A percentile compares a stretch with the other conserved stretches of the same genome.
These are phyloP conservation scores for Agapanthus africanus DNA, from an alignment of 106 monocot genomes.

Conservation along the genomic window DNA sequence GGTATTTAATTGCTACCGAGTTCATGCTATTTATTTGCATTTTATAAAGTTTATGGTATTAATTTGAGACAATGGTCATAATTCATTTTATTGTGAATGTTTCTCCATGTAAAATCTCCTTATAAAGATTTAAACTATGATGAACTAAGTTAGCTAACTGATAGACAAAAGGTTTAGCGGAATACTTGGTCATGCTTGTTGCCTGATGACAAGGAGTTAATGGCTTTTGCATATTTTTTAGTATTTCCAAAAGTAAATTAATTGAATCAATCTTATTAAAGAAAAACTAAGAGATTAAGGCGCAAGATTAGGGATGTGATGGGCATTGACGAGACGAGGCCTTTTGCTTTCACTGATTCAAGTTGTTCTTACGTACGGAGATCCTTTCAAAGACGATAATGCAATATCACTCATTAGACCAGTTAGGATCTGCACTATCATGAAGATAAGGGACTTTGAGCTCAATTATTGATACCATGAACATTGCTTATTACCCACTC, in stretches of 20 bases:
- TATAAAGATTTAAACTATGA: no score
- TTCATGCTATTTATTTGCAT: no score
- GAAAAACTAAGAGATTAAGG: not conserved
- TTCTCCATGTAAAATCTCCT: no score
- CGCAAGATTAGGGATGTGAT: not conserved
- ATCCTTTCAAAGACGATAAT: not conserved
- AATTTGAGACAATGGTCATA: no score
- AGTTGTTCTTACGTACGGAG: constrained; percentile 1
- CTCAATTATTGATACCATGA: constrained; percentile 9
- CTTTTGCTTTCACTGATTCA: constrained; percentile 4
- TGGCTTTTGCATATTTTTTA: not conserved
- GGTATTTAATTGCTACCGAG: no score
- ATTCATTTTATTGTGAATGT: no score
- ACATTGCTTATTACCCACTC: constrained; percentile 5
- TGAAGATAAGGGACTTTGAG: constrained; percentile 11
- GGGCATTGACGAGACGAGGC: not conserved
- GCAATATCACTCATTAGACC: not conserved
- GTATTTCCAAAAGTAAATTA: not conserved
- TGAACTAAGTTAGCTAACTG: no score
- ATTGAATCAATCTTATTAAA: not conserved
- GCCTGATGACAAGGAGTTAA: not conserved
- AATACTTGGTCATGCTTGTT: not conserved
- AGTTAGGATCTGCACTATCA: constrained; percentile 8
- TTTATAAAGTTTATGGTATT: no score
- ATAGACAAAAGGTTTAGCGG: no score